Evolutionary conservation across 768 basidiomycete genomes (phyloP).

Genomic region (Suillus luteus): DNA sequence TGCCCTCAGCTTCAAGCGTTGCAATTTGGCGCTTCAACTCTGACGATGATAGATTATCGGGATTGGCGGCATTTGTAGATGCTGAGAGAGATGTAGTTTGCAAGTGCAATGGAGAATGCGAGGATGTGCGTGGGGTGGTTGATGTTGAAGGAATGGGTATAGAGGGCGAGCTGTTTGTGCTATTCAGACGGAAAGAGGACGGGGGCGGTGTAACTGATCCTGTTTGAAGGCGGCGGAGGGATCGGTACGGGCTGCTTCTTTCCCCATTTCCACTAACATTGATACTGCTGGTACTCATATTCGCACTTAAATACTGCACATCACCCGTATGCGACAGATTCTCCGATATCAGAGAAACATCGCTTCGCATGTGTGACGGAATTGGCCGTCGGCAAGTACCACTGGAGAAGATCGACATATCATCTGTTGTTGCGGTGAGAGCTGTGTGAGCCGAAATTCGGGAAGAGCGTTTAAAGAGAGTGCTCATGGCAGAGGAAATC

Average conservation of each 20-base stretch:
- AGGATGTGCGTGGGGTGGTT: constrained; percentile 31
- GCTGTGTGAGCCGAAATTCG: constrained; percentile 37
- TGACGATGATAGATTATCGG: constrained; percentile 59
- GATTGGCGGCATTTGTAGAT: constrained; percentile 46
- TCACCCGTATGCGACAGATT: constrained; percentile 42
- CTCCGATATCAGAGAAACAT: constrained; percentile 29
- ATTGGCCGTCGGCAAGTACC: constrained; percentile 45
- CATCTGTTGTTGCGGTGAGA: constrained; percentile 38
- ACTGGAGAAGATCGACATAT: constrained; percentile 35
- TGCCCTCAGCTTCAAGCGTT: constrained; percentile 69
- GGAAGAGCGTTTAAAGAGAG: constrained; percentile 53
- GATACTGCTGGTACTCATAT: constrained; percentile 3
- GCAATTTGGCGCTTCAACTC: constrained; percentile 69
- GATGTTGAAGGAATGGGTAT: constrained; percentile 25
- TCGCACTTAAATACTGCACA: constrained; percentile 16
- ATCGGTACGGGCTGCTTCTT: constrained; percentile 46
- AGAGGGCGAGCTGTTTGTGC: constrained; percentile 43
- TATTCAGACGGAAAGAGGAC: constrained; percentile 48
- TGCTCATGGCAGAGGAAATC: constrained; percentile 51
- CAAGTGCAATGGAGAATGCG: constrained; percentile 37
- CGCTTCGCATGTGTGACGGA: constrained; percentile 43
- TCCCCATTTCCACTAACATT: neutral
- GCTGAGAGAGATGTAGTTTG: constrained; percentile 36
- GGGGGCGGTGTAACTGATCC: constrained; percentile 44
- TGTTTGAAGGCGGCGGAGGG: constrained; percentile 40